These are phyloP conservation scores for Scutellaria baicalensis DNA, from an alignment of 257 asterid genomes.

Conservation along the genomic window DNA sequence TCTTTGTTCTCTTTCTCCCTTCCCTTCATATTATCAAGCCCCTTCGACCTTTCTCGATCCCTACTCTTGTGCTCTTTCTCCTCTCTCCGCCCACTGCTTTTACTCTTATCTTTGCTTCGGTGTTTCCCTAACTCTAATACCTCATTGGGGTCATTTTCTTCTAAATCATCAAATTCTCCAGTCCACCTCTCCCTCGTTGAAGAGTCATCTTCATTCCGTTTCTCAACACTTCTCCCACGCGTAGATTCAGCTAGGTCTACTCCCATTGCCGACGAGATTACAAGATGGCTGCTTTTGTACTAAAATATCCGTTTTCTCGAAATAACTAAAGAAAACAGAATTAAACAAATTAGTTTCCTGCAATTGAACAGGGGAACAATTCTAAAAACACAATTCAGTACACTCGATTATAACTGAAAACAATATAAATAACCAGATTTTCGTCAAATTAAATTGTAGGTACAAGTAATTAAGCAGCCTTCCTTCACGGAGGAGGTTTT, in stretches of 20 bases:
- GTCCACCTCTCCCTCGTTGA: slow-evolving; percentile 52
- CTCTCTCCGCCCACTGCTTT: slow-evolving; percentile 48
- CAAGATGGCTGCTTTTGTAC: neutral
- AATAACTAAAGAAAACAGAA: neutral
- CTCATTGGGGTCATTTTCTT: slow-evolving; percentile 41
- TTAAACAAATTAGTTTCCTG: neutral
- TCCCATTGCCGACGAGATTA: slow-evolving; percentile 24
- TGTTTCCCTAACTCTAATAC: slow-evolving; percentile 44
- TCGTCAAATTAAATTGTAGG: neutral
- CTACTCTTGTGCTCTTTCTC: slow-evolving; percentile 64
- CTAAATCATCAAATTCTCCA: slow-evolving; percentile 43
- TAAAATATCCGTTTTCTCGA: slow-evolving; percentile 2
- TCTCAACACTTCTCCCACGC: slow-evolving; percentile 46
- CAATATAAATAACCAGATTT: neutral
- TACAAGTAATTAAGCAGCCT: neutral
- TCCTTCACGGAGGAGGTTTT: neutral
- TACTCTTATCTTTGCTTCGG: slow-evolving; percentile 58
- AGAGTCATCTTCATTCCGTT: slow-evolving; percentile 40
- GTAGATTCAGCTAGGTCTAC: slow-evolving; percentile 31
- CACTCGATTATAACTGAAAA: neutral
- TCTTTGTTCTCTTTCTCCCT: slow-evolving; percentile 47
- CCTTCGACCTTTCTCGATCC: slow-evolving; percentile 55
- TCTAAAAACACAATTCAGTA: neutral
- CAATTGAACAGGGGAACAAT: neutral
- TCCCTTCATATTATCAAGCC: slow-evolving; percentile 31